A percentile compares a stretch with the other conserved stretches of the same genome.
These are phyloP conservation scores for Neurospora africana DNA, from an alignment of 495 filamentous ascomycete species.

Conservation along the genomic window DNA sequence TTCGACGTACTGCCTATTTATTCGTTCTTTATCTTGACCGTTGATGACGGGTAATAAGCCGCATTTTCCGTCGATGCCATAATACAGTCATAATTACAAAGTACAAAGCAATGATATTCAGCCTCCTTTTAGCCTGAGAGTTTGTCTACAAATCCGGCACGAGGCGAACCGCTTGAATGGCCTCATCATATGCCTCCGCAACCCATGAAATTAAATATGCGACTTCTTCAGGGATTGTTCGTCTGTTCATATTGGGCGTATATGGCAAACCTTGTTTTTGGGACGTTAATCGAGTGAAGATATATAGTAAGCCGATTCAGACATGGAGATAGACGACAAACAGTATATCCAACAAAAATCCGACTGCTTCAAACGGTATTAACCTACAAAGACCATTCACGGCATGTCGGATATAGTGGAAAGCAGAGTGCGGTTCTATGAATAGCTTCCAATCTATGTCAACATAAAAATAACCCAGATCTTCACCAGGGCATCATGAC, in stretches of 20 bases:
- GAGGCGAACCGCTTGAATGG: background rate
- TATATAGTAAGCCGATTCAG: background rate
- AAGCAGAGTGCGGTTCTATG: background rate
- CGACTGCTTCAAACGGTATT: background rate
- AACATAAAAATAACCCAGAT: background rate
- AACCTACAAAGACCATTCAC: background rate
- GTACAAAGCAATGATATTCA: background rate
- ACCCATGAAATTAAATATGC: background rate
- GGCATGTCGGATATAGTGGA: background rate
- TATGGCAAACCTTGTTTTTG: background rate
- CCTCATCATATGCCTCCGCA: background rate
- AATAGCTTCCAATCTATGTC: background rate
- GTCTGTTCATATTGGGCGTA: background rate
- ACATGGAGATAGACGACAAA: background rate
- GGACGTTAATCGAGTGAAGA: background rate
- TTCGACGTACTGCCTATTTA: background rate
- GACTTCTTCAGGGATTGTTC: background rate
- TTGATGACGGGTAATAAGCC: background rate
- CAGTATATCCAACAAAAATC: background rate
- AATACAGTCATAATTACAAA: background rate
- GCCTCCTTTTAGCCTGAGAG: constrained; percentile 2
- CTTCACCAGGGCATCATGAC: background rate
- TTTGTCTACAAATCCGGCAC: background rate
- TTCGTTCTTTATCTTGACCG: background rate
- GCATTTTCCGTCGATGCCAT: background rate